Conservation (phyloP, 345 rosid species). For the Brassica carinata region DNA sequence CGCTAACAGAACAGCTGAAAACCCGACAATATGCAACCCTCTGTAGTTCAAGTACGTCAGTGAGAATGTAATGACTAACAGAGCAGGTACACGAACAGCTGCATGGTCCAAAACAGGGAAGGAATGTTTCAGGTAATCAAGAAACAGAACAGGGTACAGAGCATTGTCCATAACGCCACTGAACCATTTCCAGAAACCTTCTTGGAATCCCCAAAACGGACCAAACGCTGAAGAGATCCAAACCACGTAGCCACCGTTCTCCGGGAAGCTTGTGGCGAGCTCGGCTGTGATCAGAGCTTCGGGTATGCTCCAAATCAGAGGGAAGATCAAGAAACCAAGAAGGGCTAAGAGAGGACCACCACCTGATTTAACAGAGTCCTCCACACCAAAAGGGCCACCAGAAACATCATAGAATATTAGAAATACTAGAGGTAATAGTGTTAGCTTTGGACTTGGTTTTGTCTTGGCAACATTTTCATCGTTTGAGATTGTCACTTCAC, state of each 20-base stretch:
- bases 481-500: constrained; percentile 55
- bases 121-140: constrained; percentile 89
- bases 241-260: constrained; percentile 87
- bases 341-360: constrained; percentile 88
- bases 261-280: constrained; percentile 89
- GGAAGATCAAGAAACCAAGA: constrained; percentile 82
- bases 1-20: constrained; percentile 72
- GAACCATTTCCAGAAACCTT: constrained; percentile 97
- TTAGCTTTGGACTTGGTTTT: constrained; percentile 63
- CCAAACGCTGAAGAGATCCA: constrained; percentile 96
- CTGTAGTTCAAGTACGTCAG: constrained; percentile 86
- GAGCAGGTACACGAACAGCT: constrained; percentile 77
- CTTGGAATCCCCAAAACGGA: constrained; percentile 93
- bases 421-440: constrained; percentile 76
- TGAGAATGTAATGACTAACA: constrained; percentile 67
- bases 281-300: constrained; percentile 94
- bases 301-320: constrained; percentile 87
- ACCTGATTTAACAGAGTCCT: constrained; percentile 82
- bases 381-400: constrained; percentile 97
- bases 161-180: constrained; percentile 99
- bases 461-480: constrained; percentile 37
- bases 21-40: constrained; percentile 83
- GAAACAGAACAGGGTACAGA: constrained; percentile 80
- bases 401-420: constrained; percentile 92
- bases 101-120: constrained; percentile 61